phyloP scores from a whole-genome alignment of 495 filamentous ascomycete species.

The Hyaloscypha hepaticicola region DNA sequence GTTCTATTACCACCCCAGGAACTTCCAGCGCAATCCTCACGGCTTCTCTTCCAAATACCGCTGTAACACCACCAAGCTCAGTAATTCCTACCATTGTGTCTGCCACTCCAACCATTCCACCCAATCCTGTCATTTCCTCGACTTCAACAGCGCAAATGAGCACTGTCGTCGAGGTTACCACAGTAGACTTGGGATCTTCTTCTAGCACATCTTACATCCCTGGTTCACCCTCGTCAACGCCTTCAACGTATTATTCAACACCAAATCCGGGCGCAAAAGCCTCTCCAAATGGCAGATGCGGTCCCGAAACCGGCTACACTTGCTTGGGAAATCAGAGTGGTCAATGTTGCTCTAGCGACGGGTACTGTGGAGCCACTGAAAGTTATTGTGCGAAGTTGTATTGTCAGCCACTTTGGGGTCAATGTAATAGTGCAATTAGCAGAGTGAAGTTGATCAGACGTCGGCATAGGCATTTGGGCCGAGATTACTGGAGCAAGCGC shows the following conservation, averaged over 20 bases:
- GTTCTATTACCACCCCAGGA: too few relatives aligned
- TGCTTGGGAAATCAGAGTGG: background rate
- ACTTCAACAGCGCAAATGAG: too few relatives aligned
- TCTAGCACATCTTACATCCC: background rate
- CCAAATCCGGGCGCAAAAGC: background rate
- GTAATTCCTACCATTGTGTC: background rate
- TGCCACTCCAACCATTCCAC: background rate
- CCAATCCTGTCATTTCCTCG: background rate
- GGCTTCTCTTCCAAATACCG: too few relatives aligned
- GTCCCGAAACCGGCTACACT: background rate
- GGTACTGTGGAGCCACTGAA: background rate
- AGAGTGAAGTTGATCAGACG: background rate
- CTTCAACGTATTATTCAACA: background rate
- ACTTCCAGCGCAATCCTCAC: too few relatives aligned
- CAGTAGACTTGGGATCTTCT: background rate
- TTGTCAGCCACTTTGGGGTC: conserved; percentile 5
- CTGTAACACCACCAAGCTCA: background rate
- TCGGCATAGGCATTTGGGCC: background rate
- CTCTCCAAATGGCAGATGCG: background rate
- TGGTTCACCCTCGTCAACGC: background rate
- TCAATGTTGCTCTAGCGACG: background rate
- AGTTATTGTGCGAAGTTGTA: background rate
- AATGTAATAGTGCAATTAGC: background rate
- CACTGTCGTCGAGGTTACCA: background rate
- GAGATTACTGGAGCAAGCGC: background rate